A percentile compares a stretch with the other conserved stretches of the same genome.
phyloP scores from a whole-genome alignment of 371 early-diverging fungal species.

The Conidiobolus incongruus region DNA sequence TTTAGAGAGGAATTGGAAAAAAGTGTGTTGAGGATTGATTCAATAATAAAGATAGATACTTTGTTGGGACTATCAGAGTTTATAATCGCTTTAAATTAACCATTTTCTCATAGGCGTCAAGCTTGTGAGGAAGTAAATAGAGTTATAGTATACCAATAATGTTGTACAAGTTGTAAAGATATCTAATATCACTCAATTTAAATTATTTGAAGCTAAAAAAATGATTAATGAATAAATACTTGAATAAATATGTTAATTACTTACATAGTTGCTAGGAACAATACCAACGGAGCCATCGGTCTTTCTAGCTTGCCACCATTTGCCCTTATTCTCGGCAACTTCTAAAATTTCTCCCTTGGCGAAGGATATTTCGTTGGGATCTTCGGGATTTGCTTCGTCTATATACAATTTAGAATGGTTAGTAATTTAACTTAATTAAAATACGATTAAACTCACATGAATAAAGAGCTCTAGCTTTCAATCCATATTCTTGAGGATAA shows the following conservation, averaged over 20 bases:
- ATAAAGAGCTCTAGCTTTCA: constrained; percentile 2
- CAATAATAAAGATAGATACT: no score
- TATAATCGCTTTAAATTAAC: no score
- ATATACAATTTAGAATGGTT: background rate
- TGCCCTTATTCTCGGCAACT: constrained; percentile 72
- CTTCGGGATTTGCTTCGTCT: constrained; percentile 66
- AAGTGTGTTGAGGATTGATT: no score
- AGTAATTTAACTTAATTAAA: background rate
- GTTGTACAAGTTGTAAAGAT: no score
- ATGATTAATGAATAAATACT: no score
- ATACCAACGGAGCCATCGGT: constrained; percentile 65
- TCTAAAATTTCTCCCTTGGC: constrained; percentile 64
- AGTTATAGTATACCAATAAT: no score
- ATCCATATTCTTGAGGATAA: background rate
- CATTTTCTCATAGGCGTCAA: no score
- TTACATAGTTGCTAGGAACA: constrained; percentile 74
- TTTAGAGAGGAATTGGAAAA: no score
- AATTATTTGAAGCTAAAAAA: no score
- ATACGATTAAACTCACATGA: constrained; percentile 1
- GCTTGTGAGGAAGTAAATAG: no score
- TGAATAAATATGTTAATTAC: background rate
- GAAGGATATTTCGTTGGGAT: constrained; percentile 81
- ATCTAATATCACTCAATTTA: no score
- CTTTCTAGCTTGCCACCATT: constrained; percentile 88
- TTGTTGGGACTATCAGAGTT: no score